Evolutionary conservation across 2,329 filamentous ascomycete genomes (phyloP), one percentile per base, ranked within the genome.

Genomic region (Colletotrichum salicis): DNA sequence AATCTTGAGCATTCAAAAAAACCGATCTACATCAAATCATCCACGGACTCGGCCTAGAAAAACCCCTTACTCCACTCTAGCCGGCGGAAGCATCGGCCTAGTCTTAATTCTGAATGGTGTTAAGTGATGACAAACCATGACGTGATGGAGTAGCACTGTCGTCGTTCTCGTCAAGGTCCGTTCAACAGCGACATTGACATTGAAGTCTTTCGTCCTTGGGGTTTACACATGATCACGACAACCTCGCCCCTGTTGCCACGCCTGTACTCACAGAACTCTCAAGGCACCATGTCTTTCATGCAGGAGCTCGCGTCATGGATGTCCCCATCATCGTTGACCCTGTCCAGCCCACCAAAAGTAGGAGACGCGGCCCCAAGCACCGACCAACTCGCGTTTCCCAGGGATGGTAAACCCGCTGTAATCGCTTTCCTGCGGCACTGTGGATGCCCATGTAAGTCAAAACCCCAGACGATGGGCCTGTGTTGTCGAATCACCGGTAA

Each of bases 361-460:
- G 64, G 69, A 8, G 29, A 45, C 5, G 5, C 27, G 5, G 65
- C 69, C 8, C 69, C 69, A 5, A 60, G 24, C 37, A 55, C 58
- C 11, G n/a, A 31, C 24, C 15, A 33, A 13, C n/a, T 71, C 7
- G 84, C 85, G 71, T 81, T 93, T 6, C 77, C 78, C 8, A 80
- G 92, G n/a, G 86, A 88, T 1, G 80, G 83, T 29, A 89, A 88
- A 75, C 89, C 90, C 0, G 88, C 87, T 0, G 78, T 94, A 1
- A 81, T 94, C 24, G 86, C 89, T 19, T 94, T 94, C 76, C 84
- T 94, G 6, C 86, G 92, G 41, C 92, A 94, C 79, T 94, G 92
- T 78, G 92, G 92, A 41, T 93, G 92, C 82, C 92, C 92, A 12
- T 93, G 92, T 92, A 86, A 78, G 86, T 80, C 11, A 45, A 33